phyloP scores from a whole-genome alignment of 257 asterid genomes.

The Solanum paucissectum region DNA sequence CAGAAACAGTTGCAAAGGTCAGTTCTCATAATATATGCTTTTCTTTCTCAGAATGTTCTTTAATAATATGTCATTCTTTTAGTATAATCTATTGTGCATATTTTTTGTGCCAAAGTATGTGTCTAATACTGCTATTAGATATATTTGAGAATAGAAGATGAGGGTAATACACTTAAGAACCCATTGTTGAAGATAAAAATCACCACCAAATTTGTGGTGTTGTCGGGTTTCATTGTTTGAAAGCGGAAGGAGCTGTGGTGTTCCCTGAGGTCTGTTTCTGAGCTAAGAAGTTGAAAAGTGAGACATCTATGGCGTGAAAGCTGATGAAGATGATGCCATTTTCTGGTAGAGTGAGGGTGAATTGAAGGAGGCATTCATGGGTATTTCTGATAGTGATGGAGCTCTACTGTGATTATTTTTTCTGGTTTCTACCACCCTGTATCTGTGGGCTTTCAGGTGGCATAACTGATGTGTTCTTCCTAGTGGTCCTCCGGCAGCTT shows the following conservation, averaged over 20 bases:
- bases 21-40: conserved; percentile 8
- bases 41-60: not conserved
- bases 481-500: not conserved
- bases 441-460: not conserved
- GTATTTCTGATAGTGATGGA: not conserved
- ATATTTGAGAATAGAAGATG: not conserved
- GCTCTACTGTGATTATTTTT: not conserved
- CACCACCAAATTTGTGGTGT: not conserved
- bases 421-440: not conserved
- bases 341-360: not conserved
- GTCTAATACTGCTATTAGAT: not conserved
- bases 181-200: not conserved
- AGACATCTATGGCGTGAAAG: not conserved
- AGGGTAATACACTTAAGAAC: not conserved
- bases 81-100: not conserved
- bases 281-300: not conserved
- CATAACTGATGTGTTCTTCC: not conserved
- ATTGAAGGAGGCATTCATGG: not conserved
- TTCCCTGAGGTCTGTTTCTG: not conserved
- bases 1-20: conserved; percentile 81
- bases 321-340: not conserved
- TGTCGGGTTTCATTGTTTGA: not conserved
- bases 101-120: not conserved
- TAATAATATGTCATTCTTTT: not conserved
- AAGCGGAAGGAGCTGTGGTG: not conserved